Conservation (phyloP, 164 flowering plant species). For the Malania oleifera region DNA sequence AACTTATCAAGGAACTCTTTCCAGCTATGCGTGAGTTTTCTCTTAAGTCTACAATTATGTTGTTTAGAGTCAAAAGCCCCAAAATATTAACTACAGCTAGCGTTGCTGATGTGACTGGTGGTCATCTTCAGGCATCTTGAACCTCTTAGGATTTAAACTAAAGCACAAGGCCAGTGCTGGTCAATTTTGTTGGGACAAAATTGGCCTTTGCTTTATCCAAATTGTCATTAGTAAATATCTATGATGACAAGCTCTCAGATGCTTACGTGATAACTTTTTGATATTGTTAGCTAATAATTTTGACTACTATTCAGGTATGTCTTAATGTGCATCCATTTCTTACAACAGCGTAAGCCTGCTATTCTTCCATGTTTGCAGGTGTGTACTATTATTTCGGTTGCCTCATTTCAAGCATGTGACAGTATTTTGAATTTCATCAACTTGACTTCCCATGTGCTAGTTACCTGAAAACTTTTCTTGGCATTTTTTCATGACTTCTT, state of each 20-base stretch:
- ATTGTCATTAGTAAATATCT: background rate
- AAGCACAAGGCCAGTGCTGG: constrained; percentile 1
- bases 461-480: background rate
- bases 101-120: background rate
- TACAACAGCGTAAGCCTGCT: constrained; percentile 85
- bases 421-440: too few relatives aligned
- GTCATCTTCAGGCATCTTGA: background rate
- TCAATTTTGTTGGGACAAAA: background rate
- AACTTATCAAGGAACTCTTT: constrained; percentile 92
- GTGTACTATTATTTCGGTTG: constrained; percentile 5
- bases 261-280: background rate
- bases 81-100: background rate
- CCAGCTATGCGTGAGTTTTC: constrained; percentile 97
- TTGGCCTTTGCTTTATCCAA: background rate
- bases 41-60: background rate
- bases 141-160: background rate
- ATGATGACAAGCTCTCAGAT: background rate
- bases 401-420: too few relatives aligned
- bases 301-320: constrained; percentile 72
- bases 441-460: background rate
- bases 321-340: constrained; percentile 96
- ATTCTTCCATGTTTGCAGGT: constrained; percentile 99
- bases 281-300: constrained; percentile 5
- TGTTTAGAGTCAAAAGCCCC: background rate
- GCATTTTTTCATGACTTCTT: too few relatives aligned